phyloP scores from a whole-genome alignment of 129 eudicot species.

The Apium graveolens region DNA sequence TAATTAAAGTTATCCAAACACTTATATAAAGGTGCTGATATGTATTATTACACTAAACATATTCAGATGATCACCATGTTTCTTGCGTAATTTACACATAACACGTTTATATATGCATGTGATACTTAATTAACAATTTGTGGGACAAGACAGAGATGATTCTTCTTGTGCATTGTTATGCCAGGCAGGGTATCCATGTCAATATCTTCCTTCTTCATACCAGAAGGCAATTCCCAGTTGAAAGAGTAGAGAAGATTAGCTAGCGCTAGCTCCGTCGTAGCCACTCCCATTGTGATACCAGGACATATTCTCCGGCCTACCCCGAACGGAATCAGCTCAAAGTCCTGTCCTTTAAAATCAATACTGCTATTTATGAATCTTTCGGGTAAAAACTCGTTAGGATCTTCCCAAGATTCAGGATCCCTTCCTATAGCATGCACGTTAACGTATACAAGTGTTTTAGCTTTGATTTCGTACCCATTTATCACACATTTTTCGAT shows the following conservation, averaged over 20 bases:
- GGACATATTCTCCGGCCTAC: constrained; percentile 3
- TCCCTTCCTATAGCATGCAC: background rate
- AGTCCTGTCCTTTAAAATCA: background rate
- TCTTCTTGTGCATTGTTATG: background rate
- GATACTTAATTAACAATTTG: background rate
- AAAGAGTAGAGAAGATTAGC: constrained; percentile 3
- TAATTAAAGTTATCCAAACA: no score
- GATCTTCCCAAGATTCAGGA: background rate
- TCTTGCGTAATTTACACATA: no score
- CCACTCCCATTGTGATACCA: background rate
- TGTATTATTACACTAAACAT: no score
- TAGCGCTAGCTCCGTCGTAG: background rate
- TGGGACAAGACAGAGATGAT: background rate
- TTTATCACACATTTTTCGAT: background rate
- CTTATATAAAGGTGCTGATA: no score
- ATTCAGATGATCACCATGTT: no score
- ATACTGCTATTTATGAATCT: background rate
- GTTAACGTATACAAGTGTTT: background rate
- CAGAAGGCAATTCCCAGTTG: background rate
- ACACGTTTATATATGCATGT: background rate
- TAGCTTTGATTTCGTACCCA: background rate
- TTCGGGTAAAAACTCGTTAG: background rate
- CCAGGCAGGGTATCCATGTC: background rate
- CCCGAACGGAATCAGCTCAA: background rate
- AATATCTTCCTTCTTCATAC: background rate